Percentiles rank a stretch among this genome's conserved stretches.
Evolutionary conservation across 2,329 filamentous ascomycete species (phyloP).

Genomic region (Apiospora phragmitis): DNA sequence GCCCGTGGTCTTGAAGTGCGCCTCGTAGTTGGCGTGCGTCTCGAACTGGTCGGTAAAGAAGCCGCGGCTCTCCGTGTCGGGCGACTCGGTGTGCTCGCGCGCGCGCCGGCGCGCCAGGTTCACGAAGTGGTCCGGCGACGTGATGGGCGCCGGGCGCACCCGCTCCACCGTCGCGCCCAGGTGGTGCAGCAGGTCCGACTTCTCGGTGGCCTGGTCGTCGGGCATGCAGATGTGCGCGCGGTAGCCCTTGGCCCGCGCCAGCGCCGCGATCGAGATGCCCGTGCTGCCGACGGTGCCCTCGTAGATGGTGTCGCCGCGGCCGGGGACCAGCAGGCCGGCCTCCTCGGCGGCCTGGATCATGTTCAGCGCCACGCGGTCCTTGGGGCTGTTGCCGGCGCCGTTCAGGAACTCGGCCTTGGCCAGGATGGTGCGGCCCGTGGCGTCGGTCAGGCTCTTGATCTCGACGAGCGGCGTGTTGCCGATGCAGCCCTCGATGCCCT

Average conservation of each 20-base stretch:
- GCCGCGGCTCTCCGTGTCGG: slow-evolving; percentile 66
- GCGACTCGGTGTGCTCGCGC: slow-evolving; percentile 64
- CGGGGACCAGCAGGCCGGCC: slow-evolving; percentile 71
- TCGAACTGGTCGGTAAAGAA: slow-evolving; percentile 98
- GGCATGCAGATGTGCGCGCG: slow-evolving; percentile 97
- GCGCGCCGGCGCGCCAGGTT: slow-evolving; percentile 83
- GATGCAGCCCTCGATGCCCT: slow-evolving; percentile 89
- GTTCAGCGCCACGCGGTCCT: slow-evolving; percentile 89
- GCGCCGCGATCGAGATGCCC: slow-evolving; percentile 87
- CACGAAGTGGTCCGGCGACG: slow-evolving; percentile 92
- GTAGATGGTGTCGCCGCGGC: slow-evolving; percentile 91
- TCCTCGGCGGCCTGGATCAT: slow-evolving; percentile 86
- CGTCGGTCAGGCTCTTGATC: slow-evolving; percentile 81
- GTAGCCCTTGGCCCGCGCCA: slow-evolving; percentile 87
- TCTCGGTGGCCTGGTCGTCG: slow-evolving; percentile 84
- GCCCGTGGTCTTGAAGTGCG: slow-evolving; percentile 80
- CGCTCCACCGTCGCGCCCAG: slow-evolving; percentile 92
- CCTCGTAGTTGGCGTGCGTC: slow-evolving; percentile 82
- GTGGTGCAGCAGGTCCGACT: slow-evolving; percentile 83
- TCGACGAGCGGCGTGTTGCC: slow-evolving; percentile 88
- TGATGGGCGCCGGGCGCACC: slow-evolving; percentile 87
- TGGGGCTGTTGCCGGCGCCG: slow-evolving; percentile 89
- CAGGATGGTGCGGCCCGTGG: slow-evolving; percentile 85
- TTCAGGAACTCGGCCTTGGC: slow-evolving; percentile 97
- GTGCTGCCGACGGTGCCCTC: slow-evolving; percentile 97